A percentile compares a stretch with the other conserved stretches of the same genome.
phyloP scores from a whole-genome alignment of 257 asterid genomes.

The Jacaranda copaia region DNA sequence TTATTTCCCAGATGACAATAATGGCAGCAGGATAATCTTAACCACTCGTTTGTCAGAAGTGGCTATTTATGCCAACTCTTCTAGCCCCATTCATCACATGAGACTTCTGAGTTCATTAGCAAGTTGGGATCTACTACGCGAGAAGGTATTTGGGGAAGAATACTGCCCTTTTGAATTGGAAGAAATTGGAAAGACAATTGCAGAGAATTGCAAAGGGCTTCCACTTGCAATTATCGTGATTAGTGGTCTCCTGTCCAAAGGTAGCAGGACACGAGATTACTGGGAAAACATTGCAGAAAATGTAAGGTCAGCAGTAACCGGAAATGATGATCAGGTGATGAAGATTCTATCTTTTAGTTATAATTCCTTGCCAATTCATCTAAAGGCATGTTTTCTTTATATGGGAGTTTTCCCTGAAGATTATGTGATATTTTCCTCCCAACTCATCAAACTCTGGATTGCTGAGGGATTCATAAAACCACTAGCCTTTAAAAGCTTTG shows the following conservation, averaged over 20 bases:
- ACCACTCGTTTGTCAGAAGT: neutral
- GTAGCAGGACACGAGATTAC: neutral
- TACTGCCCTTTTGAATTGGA: neutral
- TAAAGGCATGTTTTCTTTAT: neutral
- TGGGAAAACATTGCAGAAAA: constrained; percentile 32
- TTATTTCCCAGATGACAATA: neutral
- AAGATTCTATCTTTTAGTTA: constrained; percentile 16
- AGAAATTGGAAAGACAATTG: neutral
- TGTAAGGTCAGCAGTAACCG: neutral
- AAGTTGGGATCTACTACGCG: neutral
- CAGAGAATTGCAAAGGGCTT: constrained; percentile 28
- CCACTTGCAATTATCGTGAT: constrained; percentile 33
- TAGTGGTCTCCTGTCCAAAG: constrained; percentile 28
- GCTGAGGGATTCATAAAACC: neutral
- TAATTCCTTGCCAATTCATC: constrained; percentile 32
- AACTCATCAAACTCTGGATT: neutral
- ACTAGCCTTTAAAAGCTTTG: neutral
- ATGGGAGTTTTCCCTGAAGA: neutral
- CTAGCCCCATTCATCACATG: neutral
- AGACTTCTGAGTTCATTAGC: neutral
- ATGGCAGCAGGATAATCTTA: neutral
- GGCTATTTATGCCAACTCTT: neutral
- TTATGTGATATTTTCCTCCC: neutral
- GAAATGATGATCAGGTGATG: neutral
- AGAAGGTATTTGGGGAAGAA: neutral